phyloP scores from a whole-genome alignment of 2,329 filamentous ascomycete species.

The Phaeosphaeria sp. region DNA sequence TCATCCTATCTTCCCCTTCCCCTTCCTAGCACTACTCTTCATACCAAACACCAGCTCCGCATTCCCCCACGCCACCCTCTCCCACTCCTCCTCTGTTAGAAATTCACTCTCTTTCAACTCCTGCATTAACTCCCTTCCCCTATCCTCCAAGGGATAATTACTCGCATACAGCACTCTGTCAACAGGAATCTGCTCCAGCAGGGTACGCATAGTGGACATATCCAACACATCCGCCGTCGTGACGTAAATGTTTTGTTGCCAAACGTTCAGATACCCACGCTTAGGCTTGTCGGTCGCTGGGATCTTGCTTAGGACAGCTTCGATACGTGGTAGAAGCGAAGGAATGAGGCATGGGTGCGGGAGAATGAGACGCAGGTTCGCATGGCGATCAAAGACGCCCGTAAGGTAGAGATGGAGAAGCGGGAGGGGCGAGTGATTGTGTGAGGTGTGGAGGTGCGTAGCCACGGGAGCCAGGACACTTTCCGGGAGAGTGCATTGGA shows the following conservation, averaged over 20 bases:
- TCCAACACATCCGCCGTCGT: constrained; percentile 63
- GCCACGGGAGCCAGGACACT: constrained; percentile 20
- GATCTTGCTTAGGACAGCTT: constrained; percentile 29
- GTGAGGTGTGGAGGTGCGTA: constrained; percentile 54
- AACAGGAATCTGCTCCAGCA: constrained; percentile 54
- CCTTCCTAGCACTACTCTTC: constrained; percentile 6
- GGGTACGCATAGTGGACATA: constrained; percentile 54
- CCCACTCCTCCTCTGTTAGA: constrained; percentile 57
- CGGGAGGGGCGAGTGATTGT: constrained; percentile 58
- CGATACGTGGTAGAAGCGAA: constrained; percentile 60
- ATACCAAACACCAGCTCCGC: constrained; percentile 49
- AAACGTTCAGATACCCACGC: constrained; percentile 57
- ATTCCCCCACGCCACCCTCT: constrained; percentile 59
- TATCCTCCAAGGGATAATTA: constrained; percentile 63
- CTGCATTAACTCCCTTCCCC: constrained; percentile 57
- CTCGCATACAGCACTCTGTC: constrained; percentile 63
- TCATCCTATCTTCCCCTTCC: neutral
- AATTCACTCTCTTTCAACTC: constrained; percentile 59
- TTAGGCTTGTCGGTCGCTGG: constrained; percentile 22
- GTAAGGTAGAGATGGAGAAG: constrained; percentile 58
- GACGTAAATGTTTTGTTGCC: constrained; percentile 63
- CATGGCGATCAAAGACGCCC: constrained; percentile 63
- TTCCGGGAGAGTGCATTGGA: constrained; percentile 15
- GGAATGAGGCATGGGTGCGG: constrained; percentile 62
- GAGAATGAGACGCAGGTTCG: constrained; percentile 61